phyloP scores from a whole-genome alignment of 2,329 filamentous ascomycete genomes.

The Fusarium dlaminii region DNA sequence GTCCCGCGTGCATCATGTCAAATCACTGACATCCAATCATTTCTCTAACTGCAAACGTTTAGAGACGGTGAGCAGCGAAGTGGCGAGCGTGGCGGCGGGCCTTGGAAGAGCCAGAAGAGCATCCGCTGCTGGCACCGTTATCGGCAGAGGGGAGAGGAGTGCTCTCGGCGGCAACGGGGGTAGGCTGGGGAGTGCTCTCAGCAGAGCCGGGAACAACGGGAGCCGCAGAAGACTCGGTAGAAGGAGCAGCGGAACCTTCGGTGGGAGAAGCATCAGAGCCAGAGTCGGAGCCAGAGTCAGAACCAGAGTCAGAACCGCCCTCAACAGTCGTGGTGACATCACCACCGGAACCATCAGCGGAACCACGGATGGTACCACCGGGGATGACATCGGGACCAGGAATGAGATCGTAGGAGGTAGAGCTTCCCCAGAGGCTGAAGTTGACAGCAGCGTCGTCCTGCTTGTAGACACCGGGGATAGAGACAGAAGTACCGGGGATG shows the following conservation, averaged over 20 bases:
- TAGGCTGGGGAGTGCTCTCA: background rate
- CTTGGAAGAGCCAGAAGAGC: background rate
- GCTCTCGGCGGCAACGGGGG: background rate
- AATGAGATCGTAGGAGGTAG: conserved; percentile 6
- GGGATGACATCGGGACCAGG: conserved; percentile 13
- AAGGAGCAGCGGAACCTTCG: background rate
- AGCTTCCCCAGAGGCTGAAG: conserved; percentile 9
- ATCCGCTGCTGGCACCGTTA: background rate
- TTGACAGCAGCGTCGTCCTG: conserved; percentile 14
- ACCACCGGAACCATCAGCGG: background rate
- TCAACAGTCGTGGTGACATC: conserved; percentile 9
- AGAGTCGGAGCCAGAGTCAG: background rate
- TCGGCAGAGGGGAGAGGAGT: background rate
- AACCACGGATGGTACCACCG: conserved; percentile 16
- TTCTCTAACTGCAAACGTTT: background rate
- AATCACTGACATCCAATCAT: background rate
- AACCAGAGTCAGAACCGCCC: background rate
- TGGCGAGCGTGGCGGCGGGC: conserved; percentile 11
- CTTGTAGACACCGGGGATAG: conserved; percentile 18
- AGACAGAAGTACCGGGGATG: conserved; percentile 12
- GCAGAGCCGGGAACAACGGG: background rate
- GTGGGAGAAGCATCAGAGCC: background rate
- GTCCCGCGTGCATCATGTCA: conserved; percentile 14
- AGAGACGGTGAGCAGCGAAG: background rate
- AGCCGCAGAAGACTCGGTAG: background rate